Base-by-base conservation (phyloP, 306 rosid species). In the Erythrophleum fordii region DNA sequence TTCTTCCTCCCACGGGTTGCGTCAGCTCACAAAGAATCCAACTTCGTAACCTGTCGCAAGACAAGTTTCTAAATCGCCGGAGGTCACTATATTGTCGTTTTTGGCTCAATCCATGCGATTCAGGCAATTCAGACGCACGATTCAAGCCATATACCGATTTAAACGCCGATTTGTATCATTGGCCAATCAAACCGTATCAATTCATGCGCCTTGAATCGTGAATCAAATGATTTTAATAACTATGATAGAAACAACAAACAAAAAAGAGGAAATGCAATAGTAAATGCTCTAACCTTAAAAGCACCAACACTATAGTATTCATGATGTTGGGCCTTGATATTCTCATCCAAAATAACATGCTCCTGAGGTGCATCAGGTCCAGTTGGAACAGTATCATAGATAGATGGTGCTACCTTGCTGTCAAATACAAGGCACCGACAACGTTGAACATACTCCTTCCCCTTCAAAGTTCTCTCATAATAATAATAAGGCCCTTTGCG, bases 281-380 rank as follows among this genome's bases (percentile, higher is more conserved):
- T 71, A 75, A 80, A 77, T 51, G 77, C 20, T 37, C 74, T 41
- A 67, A 91, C 95, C 97, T 85, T 37, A 75, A 91, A 91, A 55
- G 90, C 65, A 31, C 71, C 94, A 53, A 93, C 78, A 5, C 86
- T 62, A 85, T 90, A 95, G 79, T 87, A 95, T 17, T 72, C 72
- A 28, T 91, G 89, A 34, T 72, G 52, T 73, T 84, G 92, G 49
- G 99, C 97, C 87, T 84, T 85, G 45, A 90, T 46, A 86, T 95
- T 95, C 90, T 91, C 97, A 48, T 92, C 99, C 88, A 93, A 85
- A 69, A 95, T 89, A 69, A 93, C 87, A 83, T 91, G 97, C 84
- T 93, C 97, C 16, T 53, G 83, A 64, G 95, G 94, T 73, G 93
- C 90, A 80, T 56, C 91, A 52, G 87, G 90, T 67, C 91, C 95